phyloP scores from a whole-genome alignment of 306 rosid genomes.

The Parietaria judaica region DNA sequence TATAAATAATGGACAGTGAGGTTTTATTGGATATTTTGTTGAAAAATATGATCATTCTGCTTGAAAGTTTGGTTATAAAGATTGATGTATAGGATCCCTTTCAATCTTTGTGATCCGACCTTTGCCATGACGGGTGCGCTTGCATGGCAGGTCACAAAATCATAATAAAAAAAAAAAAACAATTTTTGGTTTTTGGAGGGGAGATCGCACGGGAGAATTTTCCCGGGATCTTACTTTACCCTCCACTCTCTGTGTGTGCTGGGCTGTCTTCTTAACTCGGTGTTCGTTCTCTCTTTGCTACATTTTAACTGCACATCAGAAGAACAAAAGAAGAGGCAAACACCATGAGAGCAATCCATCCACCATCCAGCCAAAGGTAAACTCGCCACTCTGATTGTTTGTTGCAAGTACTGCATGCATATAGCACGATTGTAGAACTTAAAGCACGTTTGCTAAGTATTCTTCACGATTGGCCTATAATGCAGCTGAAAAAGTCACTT shows the following conservation, averaged over 20 bases:
- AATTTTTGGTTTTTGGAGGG: conserved; percentile 39
- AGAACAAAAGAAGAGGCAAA: too few relatives aligned
- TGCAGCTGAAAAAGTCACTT: too few relatives aligned
- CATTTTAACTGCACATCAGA: not conserved
- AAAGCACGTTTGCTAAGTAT: too few relatives aligned
- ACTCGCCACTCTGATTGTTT: too few relatives aligned
- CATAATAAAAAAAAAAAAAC: conserved; percentile 28
- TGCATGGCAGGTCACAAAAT: conserved; percentile 82
- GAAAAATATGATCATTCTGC: too few relatives aligned
- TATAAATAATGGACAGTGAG: too few relatives aligned
- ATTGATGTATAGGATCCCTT: conserved; percentile 2
- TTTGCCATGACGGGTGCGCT: conserved; percentile 99
- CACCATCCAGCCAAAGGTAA: too few relatives aligned
- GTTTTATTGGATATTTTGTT: not conserved
- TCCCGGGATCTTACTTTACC: conserved; percentile 48
- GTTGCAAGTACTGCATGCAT: too few relatives aligned
- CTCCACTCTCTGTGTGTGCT: conserved; percentile 28
- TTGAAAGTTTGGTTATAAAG: too few relatives aligned
- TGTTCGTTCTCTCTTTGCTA: not conserved
- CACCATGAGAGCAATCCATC: too few relatives aligned
- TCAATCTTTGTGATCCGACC: conserved; percentile 77
- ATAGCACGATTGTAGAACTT: too few relatives aligned
- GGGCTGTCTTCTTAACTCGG: conserved; percentile 23
- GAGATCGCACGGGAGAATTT: conserved; percentile 65
- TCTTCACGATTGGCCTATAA: too few relatives aligned